A percentile compares a stretch with the other conserved stretches of the same genome.
Conservation (phyloP, 148 eudicot species). For the Chenopodium formosanum region DNA sequence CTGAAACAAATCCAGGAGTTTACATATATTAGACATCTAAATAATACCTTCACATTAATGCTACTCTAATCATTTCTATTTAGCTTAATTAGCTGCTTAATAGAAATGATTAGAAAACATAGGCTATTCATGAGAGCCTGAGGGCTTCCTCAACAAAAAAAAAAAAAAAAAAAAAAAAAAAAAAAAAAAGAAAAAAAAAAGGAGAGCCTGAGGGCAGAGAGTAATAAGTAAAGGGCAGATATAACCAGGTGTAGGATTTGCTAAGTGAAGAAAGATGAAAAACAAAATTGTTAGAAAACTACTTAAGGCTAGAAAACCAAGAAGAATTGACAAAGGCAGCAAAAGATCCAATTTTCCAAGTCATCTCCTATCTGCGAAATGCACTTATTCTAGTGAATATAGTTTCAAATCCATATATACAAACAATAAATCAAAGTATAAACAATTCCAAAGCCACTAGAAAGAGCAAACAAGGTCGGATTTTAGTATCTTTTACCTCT, state of each 20-base stretch:
- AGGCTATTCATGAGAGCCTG: neutral
- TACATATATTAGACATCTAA: neutral
- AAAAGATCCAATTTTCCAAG: neutral
- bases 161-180: too few relatives aligned
- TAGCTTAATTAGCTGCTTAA: neutral
- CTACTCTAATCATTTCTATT: neutral
- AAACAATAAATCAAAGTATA: neutral
- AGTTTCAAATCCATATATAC: neutral
- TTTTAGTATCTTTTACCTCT: slow-evolving; percentile 45
- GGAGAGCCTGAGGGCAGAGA: neutral
- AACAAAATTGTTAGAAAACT: neutral
- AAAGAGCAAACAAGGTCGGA: neutral
- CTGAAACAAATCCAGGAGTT: neutral
- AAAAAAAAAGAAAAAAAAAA: too few relatives aligned
- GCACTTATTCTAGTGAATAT: neutral
- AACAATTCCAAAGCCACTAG: neutral
- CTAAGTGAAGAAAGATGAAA: neutral
- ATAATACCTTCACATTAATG: neutral
- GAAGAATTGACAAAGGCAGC: neutral
- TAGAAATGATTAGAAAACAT: too few relatives aligned
- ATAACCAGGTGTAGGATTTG: neutral
- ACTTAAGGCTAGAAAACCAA: neutral
- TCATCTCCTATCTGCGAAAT: neutral
- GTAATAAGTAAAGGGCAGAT: neutral
- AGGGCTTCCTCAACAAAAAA: too few relatives aligned